A percentile compares a stretch with the other conserved stretches of the same genome.
phyloP scores from a whole-genome alignment of 225 moss, liverwort and hornwort genomes.

The Asterella californica region DNA sequence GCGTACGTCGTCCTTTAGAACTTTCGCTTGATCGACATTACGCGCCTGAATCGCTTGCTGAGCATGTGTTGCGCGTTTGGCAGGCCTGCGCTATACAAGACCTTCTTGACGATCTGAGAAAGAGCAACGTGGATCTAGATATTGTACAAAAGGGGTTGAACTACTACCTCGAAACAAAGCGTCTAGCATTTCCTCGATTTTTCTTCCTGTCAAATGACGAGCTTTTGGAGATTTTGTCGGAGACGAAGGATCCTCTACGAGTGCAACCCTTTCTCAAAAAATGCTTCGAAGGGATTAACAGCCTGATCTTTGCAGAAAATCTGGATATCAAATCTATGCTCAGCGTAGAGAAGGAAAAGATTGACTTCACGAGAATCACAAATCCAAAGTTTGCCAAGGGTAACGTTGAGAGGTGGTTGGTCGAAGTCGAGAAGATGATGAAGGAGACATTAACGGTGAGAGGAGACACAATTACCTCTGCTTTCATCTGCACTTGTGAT shows the following conservation, averaged over 20 bases:
- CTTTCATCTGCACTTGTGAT: not conserved
- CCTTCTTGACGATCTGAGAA: slow-evolving; percentile 46
- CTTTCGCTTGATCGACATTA: not conserved
- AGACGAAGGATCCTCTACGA: slow-evolving; percentile 76
- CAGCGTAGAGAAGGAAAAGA: slow-evolving; percentile 72
- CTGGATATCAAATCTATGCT: slow-evolving; percentile 74
- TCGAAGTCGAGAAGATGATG: slow-evolving; percentile 85
- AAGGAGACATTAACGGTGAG: slow-evolving; percentile 65
- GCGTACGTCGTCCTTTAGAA: not conserved
- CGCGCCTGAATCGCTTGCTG: not conserved
- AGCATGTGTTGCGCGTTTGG: not conserved
- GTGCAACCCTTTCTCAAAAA: slow-evolving; percentile 88
- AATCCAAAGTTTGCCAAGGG: slow-evolving; percentile 81
- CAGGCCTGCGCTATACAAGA: slow-evolving; percentile 49
- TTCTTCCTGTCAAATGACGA: slow-evolving; percentile 86
- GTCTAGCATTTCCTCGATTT: slow-evolving; percentile 83
- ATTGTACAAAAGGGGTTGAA: slow-evolving; percentile 85
- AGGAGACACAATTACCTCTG: not conserved
- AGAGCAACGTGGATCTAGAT: slow-evolving; percentile 68
- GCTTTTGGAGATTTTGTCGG: slow-evolving; percentile 78
- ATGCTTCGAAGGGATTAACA: slow-evolving; percentile 85
- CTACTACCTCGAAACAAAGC: slow-evolving; percentile 86
- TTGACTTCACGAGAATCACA: slow-evolving; percentile 57
- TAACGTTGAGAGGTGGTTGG: slow-evolving; percentile 76
- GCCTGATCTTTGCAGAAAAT: slow-evolving; percentile 59